phyloP scores from a whole-genome alignment of 2,329 filamentous ascomycete species.

The Geosmithia morbida region DNA sequence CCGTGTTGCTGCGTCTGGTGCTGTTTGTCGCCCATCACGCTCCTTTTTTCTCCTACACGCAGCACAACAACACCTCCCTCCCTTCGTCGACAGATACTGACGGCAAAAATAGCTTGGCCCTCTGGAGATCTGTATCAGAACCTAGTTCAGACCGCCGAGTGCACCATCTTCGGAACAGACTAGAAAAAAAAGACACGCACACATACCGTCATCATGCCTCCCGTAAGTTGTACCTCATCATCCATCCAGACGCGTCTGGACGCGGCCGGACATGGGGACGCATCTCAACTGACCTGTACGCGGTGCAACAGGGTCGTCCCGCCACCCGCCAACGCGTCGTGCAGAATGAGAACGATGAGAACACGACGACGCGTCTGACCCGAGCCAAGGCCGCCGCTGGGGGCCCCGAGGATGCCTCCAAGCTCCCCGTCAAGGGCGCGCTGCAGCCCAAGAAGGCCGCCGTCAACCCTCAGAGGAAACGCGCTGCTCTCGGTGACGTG shows the following conservation, averaged over 20 bases:
- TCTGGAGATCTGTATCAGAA: slow-evolving; percentile 1
- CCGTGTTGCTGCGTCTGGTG: background rate
- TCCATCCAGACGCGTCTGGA: background rate
- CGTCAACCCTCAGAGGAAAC: slow-evolving; percentile 45
- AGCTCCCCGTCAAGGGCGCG: slow-evolving; percentile 34
- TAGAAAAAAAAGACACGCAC: slow-evolving; percentile 5
- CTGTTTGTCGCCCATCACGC: background rate
- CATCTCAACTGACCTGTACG: slow-evolving; percentile 8
- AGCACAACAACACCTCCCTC: background rate
- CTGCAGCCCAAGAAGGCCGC: slow-evolving; percentile 55
- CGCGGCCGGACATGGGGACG: background rate
- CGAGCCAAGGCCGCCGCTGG: slow-evolving; percentile 78
- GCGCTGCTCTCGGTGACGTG: slow-evolving; percentile 79
- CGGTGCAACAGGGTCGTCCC: slow-evolving; percentile 3
- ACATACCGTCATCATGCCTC: slow-evolving; percentile 17
- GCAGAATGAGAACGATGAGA: slow-evolving; percentile 93
- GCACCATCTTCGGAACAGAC: too few relatives aligned
- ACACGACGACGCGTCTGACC: slow-evolving; percentile 73
- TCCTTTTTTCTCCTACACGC: background rate
- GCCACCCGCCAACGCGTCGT: slow-evolving; percentile 50
- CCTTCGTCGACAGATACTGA: background rate
- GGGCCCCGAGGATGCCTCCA: slow-evolving; percentile 46
- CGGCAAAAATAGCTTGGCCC: slow-evolving; percentile 3
- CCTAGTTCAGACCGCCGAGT: slow-evolving; percentile 4
- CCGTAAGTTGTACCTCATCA: slow-evolving; percentile 12